phyloP scores from a whole-genome alignment of 2,329 filamentous ascomycete species.

The Aspergillus niger region DNA sequence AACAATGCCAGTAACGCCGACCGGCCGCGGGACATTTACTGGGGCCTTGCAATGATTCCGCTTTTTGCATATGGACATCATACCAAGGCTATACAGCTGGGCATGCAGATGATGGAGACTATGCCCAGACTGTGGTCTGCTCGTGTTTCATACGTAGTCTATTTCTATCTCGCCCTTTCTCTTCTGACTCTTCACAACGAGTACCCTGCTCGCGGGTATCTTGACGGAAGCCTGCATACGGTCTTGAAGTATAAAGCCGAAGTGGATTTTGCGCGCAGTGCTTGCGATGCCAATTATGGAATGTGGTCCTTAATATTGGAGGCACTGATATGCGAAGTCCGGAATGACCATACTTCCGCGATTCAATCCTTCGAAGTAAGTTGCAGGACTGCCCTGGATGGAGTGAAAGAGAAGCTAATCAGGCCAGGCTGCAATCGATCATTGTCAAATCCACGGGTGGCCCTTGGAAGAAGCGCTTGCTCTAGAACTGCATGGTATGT shows the following conservation, averaged over 20 bases:
- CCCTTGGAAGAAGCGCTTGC: slow-evolving; percentile 61
- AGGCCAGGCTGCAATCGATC: slow-evolving; percentile 60
- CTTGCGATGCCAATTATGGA: slow-evolving; percentile 62
- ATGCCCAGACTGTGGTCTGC: slow-evolving; percentile 50
- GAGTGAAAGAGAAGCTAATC: not conserved
- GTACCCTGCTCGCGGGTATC: slow-evolving; percentile 45
- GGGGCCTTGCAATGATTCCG: slow-evolving; percentile 50
- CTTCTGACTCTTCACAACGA: slow-evolving; percentile 48
- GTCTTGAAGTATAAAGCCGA: slow-evolving; percentile 53
- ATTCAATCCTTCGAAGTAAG: slow-evolving; percentile 44
- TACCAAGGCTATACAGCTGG: slow-evolving; percentile 47
- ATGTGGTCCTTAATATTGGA: slow-evolving; percentile 60
- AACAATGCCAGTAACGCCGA: slow-evolving; percentile 52
- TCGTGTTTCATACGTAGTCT: slow-evolving; percentile 44
- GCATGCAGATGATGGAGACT: slow-evolving; percentile 43
- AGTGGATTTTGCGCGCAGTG: slow-evolving; percentile 54
- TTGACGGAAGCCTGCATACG: slow-evolving; percentile 50
- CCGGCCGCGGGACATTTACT: slow-evolving; percentile 58
- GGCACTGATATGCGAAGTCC: slow-evolving; percentile 57
- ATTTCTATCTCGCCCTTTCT: slow-evolving; percentile 50
- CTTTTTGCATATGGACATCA: slow-evolving; percentile 52
- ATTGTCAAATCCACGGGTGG: slow-evolving; percentile 60
- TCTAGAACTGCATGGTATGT: slow-evolving; percentile 59
- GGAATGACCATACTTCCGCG: slow-evolving; percentile 47
- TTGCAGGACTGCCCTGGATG: not conserved